Percentiles rank a stretch among this genome's conserved stretches.
phyloP scores from a whole-genome alignment of 306 rosid genomes.

The Pterocarpus santalinus region DNA sequence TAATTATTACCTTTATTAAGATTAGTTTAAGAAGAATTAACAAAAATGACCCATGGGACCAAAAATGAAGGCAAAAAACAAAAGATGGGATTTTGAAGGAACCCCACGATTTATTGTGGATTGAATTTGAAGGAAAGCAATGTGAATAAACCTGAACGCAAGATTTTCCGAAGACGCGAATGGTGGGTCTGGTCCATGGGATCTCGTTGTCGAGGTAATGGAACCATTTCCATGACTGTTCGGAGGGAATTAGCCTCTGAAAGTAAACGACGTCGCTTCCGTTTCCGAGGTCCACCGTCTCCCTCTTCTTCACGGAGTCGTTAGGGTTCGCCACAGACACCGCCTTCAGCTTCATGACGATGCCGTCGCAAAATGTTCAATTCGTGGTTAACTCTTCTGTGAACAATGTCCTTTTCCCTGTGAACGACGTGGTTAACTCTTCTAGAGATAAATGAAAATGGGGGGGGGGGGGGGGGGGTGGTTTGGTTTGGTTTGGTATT shows the following conservation, averaged over 20 bases:
- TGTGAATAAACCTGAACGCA: conserved; percentile 66
- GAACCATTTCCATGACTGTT: conserved; percentile 82
- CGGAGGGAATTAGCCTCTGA: conserved; percentile 60
- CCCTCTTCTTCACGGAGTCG: conserved; percentile 53
- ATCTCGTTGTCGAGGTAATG: conserved; percentile 69
- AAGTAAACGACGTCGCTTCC: conserved; percentile 82
- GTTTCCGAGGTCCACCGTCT: conserved; percentile 68
- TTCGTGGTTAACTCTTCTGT: not conserved
- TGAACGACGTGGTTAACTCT: too few species aligned
- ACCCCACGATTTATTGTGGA: not conserved
- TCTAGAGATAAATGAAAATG: too few species aligned
- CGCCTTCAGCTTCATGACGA: conserved; percentile 55
- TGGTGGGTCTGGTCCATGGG: conserved; percentile 90
- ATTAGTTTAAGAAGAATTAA: not conserved
- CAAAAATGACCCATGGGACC: not conserved
- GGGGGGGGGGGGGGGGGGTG: too few species aligned
- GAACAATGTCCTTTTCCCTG: too few species aligned
- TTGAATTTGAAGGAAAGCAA: conserved; percentile 17
- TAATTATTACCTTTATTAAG: not conserved
- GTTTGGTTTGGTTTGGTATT: too few species aligned
- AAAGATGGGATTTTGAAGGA: conserved; percentile 24
- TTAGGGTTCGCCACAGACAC: conserved; percentile 45
- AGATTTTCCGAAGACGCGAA: conserved; percentile 80
- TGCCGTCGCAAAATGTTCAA: not conserved
- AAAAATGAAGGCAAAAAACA: not conserved